phyloP scores from a whole-genome alignment of 495 filamentous ascomycete genomes.

The Lophiotrema nucula region DNA sequence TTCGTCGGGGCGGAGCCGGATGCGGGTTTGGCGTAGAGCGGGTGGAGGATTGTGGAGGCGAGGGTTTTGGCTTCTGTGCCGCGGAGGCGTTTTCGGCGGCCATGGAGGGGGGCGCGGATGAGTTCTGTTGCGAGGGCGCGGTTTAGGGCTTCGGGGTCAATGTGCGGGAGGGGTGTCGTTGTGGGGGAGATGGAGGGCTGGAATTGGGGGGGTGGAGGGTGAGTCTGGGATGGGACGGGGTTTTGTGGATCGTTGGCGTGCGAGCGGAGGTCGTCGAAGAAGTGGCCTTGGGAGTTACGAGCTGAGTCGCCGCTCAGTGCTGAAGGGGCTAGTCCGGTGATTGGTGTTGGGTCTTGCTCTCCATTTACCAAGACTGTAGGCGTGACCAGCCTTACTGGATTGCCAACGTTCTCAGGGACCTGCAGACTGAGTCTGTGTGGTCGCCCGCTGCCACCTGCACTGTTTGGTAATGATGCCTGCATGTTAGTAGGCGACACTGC shows the following conservation, averaged over 20 bases:
- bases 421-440: constrained; percentile 69
- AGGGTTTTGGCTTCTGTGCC: constrained; percentile 43
- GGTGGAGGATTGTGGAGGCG: constrained; percentile 37
- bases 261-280: constrained; percentile 16
- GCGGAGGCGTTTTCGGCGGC: constrained; percentile 38
- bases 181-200: background rate
- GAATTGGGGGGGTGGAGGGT: background rate
- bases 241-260: constrained; percentile 1
- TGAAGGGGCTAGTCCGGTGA: constrained; percentile 27
- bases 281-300: constrained; percentile 33
- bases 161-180: constrained; percentile 4
- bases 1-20: constrained; percentile 13
- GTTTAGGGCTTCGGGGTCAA: constrained; percentile 33
- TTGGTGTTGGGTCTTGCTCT: constrained; percentile 42
- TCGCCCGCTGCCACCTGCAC: constrained; percentile 40
- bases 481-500: constrained; percentile 29
- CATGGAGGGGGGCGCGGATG: constrained; percentile 38
- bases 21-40: constrained; percentile 23
- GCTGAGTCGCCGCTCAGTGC: constrained; percentile 36
- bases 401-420: constrained; percentile 72
- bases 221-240: background rate
- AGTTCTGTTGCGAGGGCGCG: constrained; percentile 41
- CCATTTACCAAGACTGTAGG: constrained; percentile 72
- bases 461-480: constrained; percentile 29
- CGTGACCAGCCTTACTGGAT: constrained; percentile 73